A percentile compares a stretch with the other conserved stretches of the same genome.
Conservation (phyloP, 352 stramenopile genomes). For the Thalassiosira ordinaria region DNA sequence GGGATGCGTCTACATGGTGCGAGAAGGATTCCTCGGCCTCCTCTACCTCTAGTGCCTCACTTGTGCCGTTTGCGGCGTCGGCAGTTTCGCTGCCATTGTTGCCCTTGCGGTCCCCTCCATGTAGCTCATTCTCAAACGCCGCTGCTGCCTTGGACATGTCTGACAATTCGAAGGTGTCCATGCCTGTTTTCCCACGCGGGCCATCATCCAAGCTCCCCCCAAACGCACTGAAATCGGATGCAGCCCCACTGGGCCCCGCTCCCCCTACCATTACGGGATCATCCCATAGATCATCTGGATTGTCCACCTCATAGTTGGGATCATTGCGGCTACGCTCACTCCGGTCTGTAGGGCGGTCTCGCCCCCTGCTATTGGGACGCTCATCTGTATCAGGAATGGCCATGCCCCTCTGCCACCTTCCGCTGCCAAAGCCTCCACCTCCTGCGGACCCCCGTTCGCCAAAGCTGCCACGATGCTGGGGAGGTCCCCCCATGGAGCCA, state of each 20-base stretch:
- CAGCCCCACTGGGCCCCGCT: constrained; percentile 50
- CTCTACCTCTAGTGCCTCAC: constrained; percentile 22
- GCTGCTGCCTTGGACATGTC: constrained; percentile 73
- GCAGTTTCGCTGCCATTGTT: constrained; percentile 5
- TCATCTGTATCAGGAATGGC: constrained; percentile 65
- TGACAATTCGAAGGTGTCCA: constrained; percentile 75
- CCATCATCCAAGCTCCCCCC: constrained; percentile 64
- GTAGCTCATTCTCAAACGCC: constrained; percentile 73
- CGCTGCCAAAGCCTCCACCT: constrained; percentile 22
- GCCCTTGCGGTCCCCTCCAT: constrained; percentile 37
- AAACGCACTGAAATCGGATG: constrained; percentile 80
- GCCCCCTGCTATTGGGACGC: constrained; percentile 1
- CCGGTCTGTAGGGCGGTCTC: neutral
- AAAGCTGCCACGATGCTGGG: neutral
- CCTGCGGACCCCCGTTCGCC: neutral
- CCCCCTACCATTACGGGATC: constrained; percentile 64
- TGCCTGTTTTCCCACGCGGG: constrained; percentile 25
- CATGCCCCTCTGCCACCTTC: constrained; percentile 69
- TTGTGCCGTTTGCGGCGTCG: neutral
- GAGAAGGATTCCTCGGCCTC: constrained; percentile 35
- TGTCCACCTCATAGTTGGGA: constrained; percentile 61
- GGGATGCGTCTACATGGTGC: constrained; percentile 60
- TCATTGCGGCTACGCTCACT: no score
- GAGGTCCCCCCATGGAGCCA: neutral
- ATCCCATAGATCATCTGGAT: constrained; percentile 83